These are phyloP conservation scores for Rhizopogon parksii DNA, from an alignment of 1,284 basidiomycete species.

Conservation along the genomic window DNA sequence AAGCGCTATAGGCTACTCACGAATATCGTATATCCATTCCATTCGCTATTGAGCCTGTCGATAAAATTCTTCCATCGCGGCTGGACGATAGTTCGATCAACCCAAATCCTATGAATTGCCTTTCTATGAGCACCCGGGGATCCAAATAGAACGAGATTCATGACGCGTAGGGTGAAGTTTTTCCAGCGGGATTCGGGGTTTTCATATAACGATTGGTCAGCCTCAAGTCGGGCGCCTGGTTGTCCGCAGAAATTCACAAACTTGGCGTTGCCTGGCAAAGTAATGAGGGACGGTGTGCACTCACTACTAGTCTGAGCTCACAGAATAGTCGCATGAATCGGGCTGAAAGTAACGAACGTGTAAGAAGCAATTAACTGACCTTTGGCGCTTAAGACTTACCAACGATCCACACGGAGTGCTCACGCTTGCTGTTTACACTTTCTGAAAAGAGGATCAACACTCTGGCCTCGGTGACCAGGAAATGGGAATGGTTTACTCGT, in stretches of 20 bases:
- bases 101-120: constrained; percentile 29
- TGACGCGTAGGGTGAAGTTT: not conserved
- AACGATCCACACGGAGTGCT: not conserved
- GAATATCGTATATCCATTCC: constrained; percentile 5
- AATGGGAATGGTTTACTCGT: not conserved
- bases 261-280: not conserved
- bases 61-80: constrained; percentile 28
- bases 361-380: not conserved
- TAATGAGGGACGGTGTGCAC: not conserved
- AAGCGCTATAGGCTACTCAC: not conserved
- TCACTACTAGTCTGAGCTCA: not conserved
- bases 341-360: not conserved
- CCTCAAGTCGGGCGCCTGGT: constrained; percentile 3
- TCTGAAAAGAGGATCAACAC: not conserved
- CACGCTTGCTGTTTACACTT: not conserved
- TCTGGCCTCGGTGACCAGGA: not conserved
- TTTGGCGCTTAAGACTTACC: not conserved
- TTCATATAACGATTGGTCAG: constrained; percentile 4
- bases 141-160: constrained; percentile 3
- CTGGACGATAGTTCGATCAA: constrained; percentile 34
- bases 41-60: not conserved
- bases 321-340: constrained; percentile 4
- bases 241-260: constrained; percentile 8
- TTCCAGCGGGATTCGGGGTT: not conserved
- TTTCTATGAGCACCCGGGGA: not conserved